Conservation (phyloP, 371 early-diverging fungal species). For the Basidiobolus meristosporus region DNA sequence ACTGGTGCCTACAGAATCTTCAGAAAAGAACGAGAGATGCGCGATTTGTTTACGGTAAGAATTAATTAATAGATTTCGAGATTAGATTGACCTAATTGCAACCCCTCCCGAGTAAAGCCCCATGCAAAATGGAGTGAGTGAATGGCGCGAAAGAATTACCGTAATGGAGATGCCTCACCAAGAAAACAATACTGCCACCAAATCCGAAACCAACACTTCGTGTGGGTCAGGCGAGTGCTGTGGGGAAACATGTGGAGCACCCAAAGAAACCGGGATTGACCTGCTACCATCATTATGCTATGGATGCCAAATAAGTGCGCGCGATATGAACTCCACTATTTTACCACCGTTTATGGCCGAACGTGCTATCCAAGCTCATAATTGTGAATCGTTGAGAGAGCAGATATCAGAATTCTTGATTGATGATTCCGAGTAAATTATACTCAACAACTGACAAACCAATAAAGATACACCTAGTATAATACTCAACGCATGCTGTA, state of each 20-base stretch:
- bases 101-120: neutral
- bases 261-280: slow-evolving; percentile 1
- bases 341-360: slow-evolving; percentile 9
- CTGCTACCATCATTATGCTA: slow-evolving; percentile 26
- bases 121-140: neutral
- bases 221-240: no score
- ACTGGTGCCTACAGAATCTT: slow-evolving; percentile 22
- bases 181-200: neutral
- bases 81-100: neutral
- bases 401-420: slow-evolving; percentile 34
- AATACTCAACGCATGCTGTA: no score
- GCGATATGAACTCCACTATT: slow-evolving; percentile 12
- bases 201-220: neutral
- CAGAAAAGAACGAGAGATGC: slow-evolving; percentile 18
- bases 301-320: slow-evolving; percentile 30
- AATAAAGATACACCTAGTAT: no score
- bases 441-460: no score
- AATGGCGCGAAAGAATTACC: neutral
- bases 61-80: neutral
- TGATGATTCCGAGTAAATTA: slow-evolving; percentile 11
- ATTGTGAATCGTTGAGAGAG: slow-evolving; percentile 14
- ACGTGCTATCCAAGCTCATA: slow-evolving; percentile 5
- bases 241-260: no score
- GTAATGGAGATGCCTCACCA: neutral
- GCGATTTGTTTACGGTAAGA: slow-evolving; percentile 31